Base-by-base conservation (phyloP, 805 yeast species). In the Yamadazyma olivae region DNA sequence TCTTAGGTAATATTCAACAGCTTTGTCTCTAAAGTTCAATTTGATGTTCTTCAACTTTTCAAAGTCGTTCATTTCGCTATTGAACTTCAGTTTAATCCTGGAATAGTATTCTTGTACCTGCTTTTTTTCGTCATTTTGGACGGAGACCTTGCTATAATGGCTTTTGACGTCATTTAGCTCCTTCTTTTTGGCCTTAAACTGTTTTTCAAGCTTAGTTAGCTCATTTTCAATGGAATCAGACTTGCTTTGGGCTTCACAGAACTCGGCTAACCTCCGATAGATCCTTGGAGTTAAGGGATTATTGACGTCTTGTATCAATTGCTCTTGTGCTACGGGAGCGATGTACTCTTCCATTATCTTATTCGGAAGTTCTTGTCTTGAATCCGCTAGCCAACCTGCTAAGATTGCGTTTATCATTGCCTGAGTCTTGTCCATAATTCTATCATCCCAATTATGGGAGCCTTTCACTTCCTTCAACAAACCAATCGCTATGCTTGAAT, bases 301-400 rank as follows among this genome's bases (percentile, higher is more conserved):
- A 9, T 8, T 12, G 14, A 34, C 12, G 7, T 20, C 26, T 17
- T 16, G 18, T 2, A 51, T 32, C 37, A 29, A 9, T 6, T 18
- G 34, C 7, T 18, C 50, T 1, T 44, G 32, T 3, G 55, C 61
- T n/a, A 73, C 68, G 1, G 77, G 71, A 5, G 66, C 59, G 13
- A 87, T 77, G 49, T 81, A 82, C 5, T 68, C 62, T 1, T 61
- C 56, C 72, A 81, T 70, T 1, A 90, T 77, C 3, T 60, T 61
- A 1, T 73, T 65, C 0, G 88, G 75, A 8, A 80, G 66, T 39
- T 82, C 95, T 41, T 80, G 81, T 24, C 83, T 71, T 0, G 95
- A 83, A 31, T 71, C 75, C 0, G 86, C 71, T 23, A 78, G 59
- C 96, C 96, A 89, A 31, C 74, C 69, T 0, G 81, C 81, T 26